Conservation (phyloP, 2,329 filamentous ascomycete genomes). For the Gliomastix tumulicola region DNA sequence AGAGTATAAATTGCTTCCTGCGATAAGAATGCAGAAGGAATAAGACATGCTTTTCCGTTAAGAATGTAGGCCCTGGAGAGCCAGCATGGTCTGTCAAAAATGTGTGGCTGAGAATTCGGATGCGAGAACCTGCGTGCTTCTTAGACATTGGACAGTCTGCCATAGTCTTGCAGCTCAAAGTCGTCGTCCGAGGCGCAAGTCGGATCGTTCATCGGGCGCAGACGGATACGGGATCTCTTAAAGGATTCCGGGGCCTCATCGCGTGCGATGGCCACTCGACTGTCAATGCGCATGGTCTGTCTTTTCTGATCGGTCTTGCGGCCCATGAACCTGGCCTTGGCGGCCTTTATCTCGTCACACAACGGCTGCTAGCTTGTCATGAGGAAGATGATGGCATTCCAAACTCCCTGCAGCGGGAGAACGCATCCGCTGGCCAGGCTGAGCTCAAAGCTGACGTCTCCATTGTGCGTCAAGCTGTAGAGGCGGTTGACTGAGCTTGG, state of each 20-base stretch:
- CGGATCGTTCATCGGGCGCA: too few relatives aligned
- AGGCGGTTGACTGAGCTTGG: constrained; percentile 67
- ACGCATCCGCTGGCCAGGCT: constrained; percentile 65
- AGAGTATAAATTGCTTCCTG: too few relatives aligned
- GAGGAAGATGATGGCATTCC: constrained; percentile 73
- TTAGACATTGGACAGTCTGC: too few relatives aligned
- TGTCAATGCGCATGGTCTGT: constrained; percentile 15
- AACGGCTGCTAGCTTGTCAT: constrained; percentile 48
- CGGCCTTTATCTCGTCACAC: constrained; percentile 13
- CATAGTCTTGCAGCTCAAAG: background rate
- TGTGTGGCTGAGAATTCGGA: too few relatives aligned
- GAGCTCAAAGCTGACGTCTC: constrained; percentile 51
- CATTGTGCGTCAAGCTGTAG: constrained; percentile 51
- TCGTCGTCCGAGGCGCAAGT: background rate
- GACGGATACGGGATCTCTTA: too few relatives aligned
- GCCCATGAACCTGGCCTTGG: constrained; percentile 8
- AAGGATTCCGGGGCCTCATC: too few relatives aligned
- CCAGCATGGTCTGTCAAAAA: too few relatives aligned
- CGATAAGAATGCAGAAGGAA: too few relatives aligned
- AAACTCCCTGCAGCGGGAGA: constrained; percentile 70
- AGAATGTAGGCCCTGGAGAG: too few relatives aligned
- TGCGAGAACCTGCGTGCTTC: too few relatives aligned
- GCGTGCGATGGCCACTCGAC: constrained; percentile 5
- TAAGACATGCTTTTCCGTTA: too few relatives aligned
- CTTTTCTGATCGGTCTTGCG: constrained; percentile 4